A percentile compares a stretch with the other conserved stretches of the same genome.
Conservation (phyloP, 2,329 filamentous ascomycete genomes). For the Sarocladiaceae sp. region DNA sequence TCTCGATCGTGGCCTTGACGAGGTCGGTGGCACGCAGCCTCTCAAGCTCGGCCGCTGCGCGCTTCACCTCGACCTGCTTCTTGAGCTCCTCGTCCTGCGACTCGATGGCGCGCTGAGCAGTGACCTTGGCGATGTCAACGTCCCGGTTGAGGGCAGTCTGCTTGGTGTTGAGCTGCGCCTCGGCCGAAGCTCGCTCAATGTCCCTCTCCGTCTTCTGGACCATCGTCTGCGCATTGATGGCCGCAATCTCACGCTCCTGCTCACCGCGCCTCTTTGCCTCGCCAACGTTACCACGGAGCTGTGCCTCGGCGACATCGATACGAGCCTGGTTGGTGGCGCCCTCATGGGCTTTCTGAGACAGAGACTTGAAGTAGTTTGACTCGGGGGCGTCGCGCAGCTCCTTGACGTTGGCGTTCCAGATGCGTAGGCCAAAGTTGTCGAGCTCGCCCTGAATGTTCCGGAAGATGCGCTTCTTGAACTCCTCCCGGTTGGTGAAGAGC, state of each 20-base stretch:
- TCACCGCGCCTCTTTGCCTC: conserved; percentile 73
- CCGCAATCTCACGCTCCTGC: conserved; percentile 79
- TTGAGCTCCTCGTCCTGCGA: conserved; percentile 74
- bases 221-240: conserved; percentile 80
- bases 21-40: conserved; percentile 71
- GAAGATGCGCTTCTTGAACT: conserved; percentile 72
- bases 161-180: conserved; percentile 66
- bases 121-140: conserved; percentile 69
- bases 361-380: conserved; percentile 76
- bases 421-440: conserved; percentile 71
- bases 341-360: conserved; percentile 78
- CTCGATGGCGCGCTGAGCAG: conserved; percentile 67
- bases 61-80: conserved; percentile 69
- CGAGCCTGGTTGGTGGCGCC: conserved; percentile 75
- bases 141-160: conserved; percentile 68
- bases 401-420: conserved; percentile 69
- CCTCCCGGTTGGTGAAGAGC: conserved; percentile 70
- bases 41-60: conserved; percentile 74
- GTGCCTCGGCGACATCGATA: conserved; percentile 59
- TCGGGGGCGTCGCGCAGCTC: conserved; percentile 78
- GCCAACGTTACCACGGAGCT: conserved; percentile 63
- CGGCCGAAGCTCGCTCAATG: conserved; percentile 71
- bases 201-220: conserved; percentile 81
- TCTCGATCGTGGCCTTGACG: conserved; percentile 65
- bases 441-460: conserved; percentile 73